Evolutionary conservation across 495 filamentous ascomycete species (phyloP), one percentile per base, ranked within the genome.

Genomic region (Letharia columbiana): DNA sequence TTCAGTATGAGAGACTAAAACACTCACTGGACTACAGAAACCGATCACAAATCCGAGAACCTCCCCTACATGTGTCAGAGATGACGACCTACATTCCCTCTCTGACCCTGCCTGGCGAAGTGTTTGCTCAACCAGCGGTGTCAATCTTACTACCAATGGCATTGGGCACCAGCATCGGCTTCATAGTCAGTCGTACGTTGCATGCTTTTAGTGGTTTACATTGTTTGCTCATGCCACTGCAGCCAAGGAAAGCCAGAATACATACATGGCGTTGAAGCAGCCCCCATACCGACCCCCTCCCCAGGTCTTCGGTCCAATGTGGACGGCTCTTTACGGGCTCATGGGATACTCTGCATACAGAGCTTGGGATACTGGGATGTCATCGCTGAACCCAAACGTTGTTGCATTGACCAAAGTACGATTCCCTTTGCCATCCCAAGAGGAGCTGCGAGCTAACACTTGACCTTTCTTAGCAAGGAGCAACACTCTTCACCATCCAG

Each of bases 301-400:
- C 8, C 84, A 83, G 77, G 80, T 91, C 66, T 97, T 96, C 71
- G 89, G 86, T 2, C 91, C 91, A 4, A 85, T 85, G 37, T 97
- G 92, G 94, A 96, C 91, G 1, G 28, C 83, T 50, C 84, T 98
- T 17, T 98, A 97, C 76, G 89, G 85, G 8, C 72, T 88, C 52
- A 96, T 96, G 91, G 94, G 93, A 49, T 96, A 91, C 74, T 86
- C 91, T 6, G 85, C 90, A 39, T 86, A 96, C 76, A 88, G 88
- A 59, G 83, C 84, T 10, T 84, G 79, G 67, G 79, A 74, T n/a
- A 76, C 79, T 4, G 89, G 87, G n/a, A 81, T 83, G 20, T 75
- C 75, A 4, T 81, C 84, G 6, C 72, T 84, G 15, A 74, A 79
- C 64, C 70, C 73, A 23, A 64, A 69, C 9, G 77, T 72, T 35